Conservation (phyloP, 371 early-diverging fungal species). For the Coemansia sp. region DNA sequence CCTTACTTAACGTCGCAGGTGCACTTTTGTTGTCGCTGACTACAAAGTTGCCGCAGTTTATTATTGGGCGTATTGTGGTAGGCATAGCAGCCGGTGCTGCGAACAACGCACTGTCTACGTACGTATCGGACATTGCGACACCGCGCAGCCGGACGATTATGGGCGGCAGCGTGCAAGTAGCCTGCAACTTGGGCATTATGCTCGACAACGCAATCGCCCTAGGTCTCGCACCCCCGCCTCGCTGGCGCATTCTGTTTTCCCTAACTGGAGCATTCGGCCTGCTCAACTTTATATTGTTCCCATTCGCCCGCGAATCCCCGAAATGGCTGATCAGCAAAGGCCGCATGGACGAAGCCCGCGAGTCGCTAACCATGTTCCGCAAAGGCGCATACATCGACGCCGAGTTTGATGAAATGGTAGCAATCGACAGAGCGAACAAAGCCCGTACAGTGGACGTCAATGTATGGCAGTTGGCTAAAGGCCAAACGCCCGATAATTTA, state of each 20-base stretch:
- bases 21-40: constrained; percentile 46
- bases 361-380: constrained; percentile 59
- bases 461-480: constrained; percentile 37
- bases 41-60: constrained; percentile 55
- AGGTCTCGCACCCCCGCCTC: constrained; percentile 59
- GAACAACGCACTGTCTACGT: constrained; percentile 75
- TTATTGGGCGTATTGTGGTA: constrained; percentile 74
- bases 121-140: constrained; percentile 79
- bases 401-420: constrained; percentile 60
- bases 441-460: constrained; percentile 46
- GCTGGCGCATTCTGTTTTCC: constrained; percentile 67
- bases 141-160: constrained; percentile 67
- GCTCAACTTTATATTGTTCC: constrained; percentile 65
- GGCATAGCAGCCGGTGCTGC: constrained; percentile 83
- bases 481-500: constrained; percentile 48
- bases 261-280: constrained; percentile 65
- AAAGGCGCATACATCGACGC: constrained; percentile 57
- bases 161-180: constrained; percentile 72
- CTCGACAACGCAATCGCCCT: constrained; percentile 62
- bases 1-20: constrained; percentile 44
- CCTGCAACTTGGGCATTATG: constrained; percentile 74
- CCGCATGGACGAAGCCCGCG: constrained; percentile 61
- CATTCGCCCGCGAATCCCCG: constrained; percentile 74
- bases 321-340: constrained; percentile 64
- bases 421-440: constrained; percentile 20